These are phyloP conservation scores for Musa troglodytarum DNA, from an alignment of 176 grass and related monocot genomes.

Conservation along the genomic window DNA sequence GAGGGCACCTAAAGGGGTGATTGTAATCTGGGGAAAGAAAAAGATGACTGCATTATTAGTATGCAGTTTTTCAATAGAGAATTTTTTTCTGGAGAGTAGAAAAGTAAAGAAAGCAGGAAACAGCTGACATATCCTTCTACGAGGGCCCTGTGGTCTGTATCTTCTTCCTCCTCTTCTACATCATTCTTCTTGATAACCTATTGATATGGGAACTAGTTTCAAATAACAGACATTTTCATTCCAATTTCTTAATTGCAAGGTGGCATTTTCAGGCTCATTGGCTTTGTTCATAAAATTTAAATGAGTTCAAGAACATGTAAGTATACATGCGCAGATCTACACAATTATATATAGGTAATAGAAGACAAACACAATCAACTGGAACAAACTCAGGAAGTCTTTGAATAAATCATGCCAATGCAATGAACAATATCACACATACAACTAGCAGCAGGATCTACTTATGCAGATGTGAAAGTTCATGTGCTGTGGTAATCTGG, in stretches of 20 bases:
- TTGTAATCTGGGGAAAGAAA: slow-evolving; percentile 61
- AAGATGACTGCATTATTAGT: neutral
- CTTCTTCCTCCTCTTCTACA: slow-evolving; percentile 40
- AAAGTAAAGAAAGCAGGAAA: slow-evolving; percentile 8
- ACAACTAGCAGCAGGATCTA: no score
- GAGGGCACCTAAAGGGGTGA: slow-evolving; percentile 68
- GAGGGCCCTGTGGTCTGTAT: slow-evolving; percentile 50
- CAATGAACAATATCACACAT: no score
- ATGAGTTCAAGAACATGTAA: no score
- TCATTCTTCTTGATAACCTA: slow-evolving; percentile 32
- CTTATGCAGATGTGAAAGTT: no score
- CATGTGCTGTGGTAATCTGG: no score
- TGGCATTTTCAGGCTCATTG: neutral
- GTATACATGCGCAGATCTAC: no score
- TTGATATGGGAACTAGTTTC: slow-evolving; percentile 18
- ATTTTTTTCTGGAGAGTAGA: slow-evolving; percentile 1
- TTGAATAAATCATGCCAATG: no score
- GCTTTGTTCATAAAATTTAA: neutral
- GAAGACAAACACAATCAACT: no score
- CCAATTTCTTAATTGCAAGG: neutral
- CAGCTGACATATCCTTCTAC: slow-evolving; percentile 83
- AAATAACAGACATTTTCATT: slow-evolving; percentile 7
- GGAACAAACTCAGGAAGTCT: no score
- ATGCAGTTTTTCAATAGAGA: neutral
- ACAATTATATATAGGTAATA: no score